phyloP scores from a whole-genome alignment of 139 green algal species.

The Prasinococcaceae sp. region DNA sequence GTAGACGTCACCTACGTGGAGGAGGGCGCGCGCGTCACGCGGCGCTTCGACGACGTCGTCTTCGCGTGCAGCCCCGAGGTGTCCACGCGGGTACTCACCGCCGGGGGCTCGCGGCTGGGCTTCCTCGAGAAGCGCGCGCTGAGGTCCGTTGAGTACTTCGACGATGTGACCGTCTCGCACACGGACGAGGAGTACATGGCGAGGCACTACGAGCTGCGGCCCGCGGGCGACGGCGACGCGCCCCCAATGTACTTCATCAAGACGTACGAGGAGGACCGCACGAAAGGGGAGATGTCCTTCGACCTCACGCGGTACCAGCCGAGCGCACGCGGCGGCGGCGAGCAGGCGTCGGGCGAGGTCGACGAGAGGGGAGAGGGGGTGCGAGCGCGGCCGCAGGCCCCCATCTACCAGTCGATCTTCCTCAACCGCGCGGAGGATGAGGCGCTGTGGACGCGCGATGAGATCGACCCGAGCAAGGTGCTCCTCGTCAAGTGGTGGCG shows the following conservation, averaged over 20 bases:
- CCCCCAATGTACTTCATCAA: slow-evolving; percentile 69
- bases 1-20: slow-evolving; percentile 5
- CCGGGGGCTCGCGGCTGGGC: slow-evolving; percentile 18
- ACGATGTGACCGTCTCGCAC: slow-evolving; percentile 51
- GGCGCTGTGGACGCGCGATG: slow-evolving; percentile 30
- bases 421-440: slow-evolving; percentile 27
- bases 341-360: slow-evolving; percentile 3
- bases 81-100: slow-evolving; percentile 25
- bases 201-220: slow-evolving; percentile 39
- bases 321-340: slow-evolving; percentile 10
- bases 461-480: slow-evolving; percentile 29
- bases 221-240: slow-evolving; percentile 32
- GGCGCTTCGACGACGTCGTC: slow-evolving; percentile 43
- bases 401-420: slow-evolving; percentile 55
- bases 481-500: slow-evolving; percentile 37
- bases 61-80: slow-evolving; percentile 43
- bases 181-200: slow-evolving; percentile 49
- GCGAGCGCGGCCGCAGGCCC: too few relatives aligned
- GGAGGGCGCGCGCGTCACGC: not conserved
- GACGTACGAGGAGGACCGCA: slow-evolving; percentile 29
- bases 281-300: slow-evolving; percentile 56
- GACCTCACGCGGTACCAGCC: slow-evolving; percentile 54
- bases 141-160: slow-evolving; percentile 43
- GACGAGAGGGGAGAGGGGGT: too few relatives aligned
- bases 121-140: slow-evolving; percentile 39